Conservation (phyloP, 176 grass and related monocot genomes). For the Cocos nucifera region DNA sequence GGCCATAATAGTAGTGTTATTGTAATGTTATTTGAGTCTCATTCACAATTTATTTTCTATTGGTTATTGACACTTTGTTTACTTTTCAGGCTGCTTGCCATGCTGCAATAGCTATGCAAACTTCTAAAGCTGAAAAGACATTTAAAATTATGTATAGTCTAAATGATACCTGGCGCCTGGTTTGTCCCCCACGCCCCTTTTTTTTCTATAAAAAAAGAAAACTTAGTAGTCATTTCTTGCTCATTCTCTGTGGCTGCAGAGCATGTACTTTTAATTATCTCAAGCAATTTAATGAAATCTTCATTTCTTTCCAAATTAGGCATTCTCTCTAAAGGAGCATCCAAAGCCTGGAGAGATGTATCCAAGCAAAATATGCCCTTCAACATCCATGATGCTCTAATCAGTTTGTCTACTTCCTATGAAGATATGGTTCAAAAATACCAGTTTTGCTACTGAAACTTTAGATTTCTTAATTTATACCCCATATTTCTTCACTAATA, state of each 20-base stretch:
- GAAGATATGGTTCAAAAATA: conserved; percentile 65
- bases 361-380: conserved; percentile 86
- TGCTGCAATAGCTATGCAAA: no score
- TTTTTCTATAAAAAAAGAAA: no score
- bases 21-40: no score
- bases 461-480: conserved; percentile 11
- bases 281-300: conserved; percentile 1
- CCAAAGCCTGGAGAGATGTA: conserved; percentile 32
- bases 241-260: no score
- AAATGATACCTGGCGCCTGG: no score
- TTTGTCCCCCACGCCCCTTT: no score
- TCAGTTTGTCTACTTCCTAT: conserved; percentile 42
- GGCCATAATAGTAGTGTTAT: no score
- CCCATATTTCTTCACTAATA: no score
- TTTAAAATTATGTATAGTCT: no score
- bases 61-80: not conserved
- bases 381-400: conserved; percentile 42
- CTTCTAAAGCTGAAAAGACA: conserved; percentile 23
- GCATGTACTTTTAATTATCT: no score
- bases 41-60: no score
- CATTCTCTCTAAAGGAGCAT: conserved; percentile 36
- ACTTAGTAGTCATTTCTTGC: no score
- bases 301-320: conserved; percentile 38
- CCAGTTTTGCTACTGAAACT: conserved; percentile 33
- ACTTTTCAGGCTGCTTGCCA: conserved; percentile 68